phyloP scores from a whole-genome alignment of 164 flowering plant genomes.

The Nelumbo lutea region DNA sequence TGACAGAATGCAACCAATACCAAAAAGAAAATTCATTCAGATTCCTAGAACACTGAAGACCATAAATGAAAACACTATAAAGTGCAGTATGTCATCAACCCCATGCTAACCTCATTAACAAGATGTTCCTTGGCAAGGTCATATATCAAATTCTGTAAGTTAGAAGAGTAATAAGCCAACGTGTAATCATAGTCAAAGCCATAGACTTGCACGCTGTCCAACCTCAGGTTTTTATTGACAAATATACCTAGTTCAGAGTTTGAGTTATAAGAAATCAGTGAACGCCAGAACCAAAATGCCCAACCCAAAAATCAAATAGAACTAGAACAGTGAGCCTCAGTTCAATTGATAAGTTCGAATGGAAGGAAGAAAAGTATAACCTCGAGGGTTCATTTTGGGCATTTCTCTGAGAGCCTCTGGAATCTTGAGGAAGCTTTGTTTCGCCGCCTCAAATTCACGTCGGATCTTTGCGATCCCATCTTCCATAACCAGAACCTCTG shows the following conservation, averaged over 20 bases:
- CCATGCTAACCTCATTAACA: conserved; percentile 77
- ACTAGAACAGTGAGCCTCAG: neutral
- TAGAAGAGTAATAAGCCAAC: conserved; percentile 81
- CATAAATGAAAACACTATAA: neutral
- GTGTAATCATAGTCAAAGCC: conserved; percentile 96
- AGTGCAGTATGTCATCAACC: neutral
- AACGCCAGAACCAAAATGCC: neutral
- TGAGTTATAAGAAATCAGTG: conserved; percentile 2
- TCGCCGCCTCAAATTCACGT: conserved; percentile 50
- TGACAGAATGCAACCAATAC: conserved; percentile 26
- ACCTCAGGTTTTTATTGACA: conserved; percentile 77
- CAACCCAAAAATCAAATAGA: neutral
- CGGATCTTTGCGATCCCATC: conserved; percentile 50
- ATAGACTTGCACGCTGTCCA: conserved; percentile 80
- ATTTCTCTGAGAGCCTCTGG: conserved; percentile 66
- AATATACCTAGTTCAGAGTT: conserved; percentile 54
- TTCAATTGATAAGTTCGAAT: neutral
- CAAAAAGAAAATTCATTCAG: conserved; percentile 6
- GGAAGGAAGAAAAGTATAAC: conserved; percentile 20
- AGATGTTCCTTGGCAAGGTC: conserved; percentile 83
- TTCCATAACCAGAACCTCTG: conserved; percentile 6
- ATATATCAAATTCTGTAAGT: conserved; percentile 77
- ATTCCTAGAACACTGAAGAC: neutral
- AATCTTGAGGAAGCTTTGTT: conserved; percentile 51
- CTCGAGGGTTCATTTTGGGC: conserved; percentile 88